Percentiles rank a stretch among this genome's conserved stretches.
These are phyloP conservation scores for Rhododendron molle DNA, from an alignment of 148 eudicot genomes.

Conservation along the genomic window DNA sequence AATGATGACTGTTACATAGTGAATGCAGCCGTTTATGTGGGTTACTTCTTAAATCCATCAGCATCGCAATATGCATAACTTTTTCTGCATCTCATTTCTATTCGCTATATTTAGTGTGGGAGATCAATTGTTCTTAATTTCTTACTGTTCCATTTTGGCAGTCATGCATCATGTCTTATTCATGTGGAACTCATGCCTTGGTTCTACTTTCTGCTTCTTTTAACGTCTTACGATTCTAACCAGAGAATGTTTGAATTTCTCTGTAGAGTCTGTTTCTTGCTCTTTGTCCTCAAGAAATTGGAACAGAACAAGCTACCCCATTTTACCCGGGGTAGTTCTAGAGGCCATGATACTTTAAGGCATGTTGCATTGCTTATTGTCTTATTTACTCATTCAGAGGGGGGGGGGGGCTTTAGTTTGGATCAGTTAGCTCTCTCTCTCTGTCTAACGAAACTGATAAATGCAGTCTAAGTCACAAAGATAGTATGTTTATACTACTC, in stretches of 20 bases:
- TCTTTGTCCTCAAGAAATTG: neutral
- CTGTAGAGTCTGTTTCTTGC: neutral
- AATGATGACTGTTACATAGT: slow-evolving; percentile 93
- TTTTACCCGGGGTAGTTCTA: no score
- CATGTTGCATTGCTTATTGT: neutral
- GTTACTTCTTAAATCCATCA: slow-evolving; percentile 33
- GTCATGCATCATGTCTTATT: neutral
- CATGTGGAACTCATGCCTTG: neutral
- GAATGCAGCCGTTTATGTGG: slow-evolving; percentile 97
- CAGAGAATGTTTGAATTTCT: neutral
- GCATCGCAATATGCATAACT: neutral
- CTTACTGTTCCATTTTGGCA: neutral
- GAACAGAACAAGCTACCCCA: neutral
- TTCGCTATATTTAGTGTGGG: neutral
- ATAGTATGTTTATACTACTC: no score
- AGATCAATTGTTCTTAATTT: neutral
- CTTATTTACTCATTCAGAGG: no score
- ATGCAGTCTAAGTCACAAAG: no score
- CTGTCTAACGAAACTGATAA: no score
- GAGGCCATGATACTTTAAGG: neutral
- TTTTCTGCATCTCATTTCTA: neutral
- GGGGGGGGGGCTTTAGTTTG: no score
- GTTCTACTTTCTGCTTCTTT: neutral
- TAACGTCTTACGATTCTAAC: neutral
- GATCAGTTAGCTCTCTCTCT: no score